These are phyloP conservation scores for Penstemon eatonii DNA, from an alignment of 257 asterid genomes.

Conservation along the genomic window DNA sequence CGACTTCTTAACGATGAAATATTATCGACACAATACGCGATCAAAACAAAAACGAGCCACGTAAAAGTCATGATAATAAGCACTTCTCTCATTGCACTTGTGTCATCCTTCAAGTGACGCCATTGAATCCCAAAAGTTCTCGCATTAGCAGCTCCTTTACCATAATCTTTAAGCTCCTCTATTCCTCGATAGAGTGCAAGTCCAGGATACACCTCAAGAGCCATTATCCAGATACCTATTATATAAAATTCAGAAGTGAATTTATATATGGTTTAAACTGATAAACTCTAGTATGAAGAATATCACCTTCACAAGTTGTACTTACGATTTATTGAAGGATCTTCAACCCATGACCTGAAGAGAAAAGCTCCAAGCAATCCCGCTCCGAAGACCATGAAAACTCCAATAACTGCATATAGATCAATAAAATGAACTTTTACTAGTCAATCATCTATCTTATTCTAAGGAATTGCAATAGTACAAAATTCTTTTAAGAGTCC, in stretches of 20 bases:
- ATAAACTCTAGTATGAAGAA: not conserved
- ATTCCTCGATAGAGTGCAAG: conserved; percentile 40
- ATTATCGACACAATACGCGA: conserved; percentile 30
- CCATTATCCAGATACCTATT: conserved; percentile 35
- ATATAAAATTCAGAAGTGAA: not conserved
- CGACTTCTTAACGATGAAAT: conserved; percentile 20
- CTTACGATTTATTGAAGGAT: not conserved
- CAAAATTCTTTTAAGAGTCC: not conserved
- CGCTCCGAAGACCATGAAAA: conserved; percentile 1
- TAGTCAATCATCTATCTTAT: not conserved
- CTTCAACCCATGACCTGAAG: not conserved
- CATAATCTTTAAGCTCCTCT: conserved; percentile 31
- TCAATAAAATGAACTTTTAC: not conserved
- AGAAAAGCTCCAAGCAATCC: not conserved
- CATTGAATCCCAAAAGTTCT: conserved; percentile 44
- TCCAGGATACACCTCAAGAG: conserved; percentile 43
- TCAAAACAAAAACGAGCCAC: conserved; percentile 38
- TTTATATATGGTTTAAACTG: not conserved
- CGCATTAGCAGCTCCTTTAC: conserved; percentile 3
- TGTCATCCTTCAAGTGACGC: conserved; percentile 33
- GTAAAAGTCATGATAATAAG: conserved; percentile 38
- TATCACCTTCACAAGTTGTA: not conserved
- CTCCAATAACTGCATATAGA: conserved; percentile 1
- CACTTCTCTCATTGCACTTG: conserved; percentile 41
- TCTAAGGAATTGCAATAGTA: not conserved